phyloP scores from a whole-genome alignment of 352 stramenopile genomes.

The Pythium phragmitis region DNA sequence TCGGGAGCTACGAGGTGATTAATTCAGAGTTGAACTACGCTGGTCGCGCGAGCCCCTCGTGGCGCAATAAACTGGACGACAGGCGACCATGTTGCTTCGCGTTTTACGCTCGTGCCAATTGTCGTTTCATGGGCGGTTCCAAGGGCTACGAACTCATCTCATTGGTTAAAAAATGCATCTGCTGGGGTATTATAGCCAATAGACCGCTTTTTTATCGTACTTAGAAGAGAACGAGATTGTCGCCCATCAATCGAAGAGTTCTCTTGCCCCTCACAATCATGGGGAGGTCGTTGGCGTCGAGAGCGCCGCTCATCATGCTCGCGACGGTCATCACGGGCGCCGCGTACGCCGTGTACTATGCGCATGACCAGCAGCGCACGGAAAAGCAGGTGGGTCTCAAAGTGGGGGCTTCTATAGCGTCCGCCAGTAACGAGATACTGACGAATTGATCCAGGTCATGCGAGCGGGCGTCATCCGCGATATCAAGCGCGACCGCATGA shows the following conservation, averaged over 20 bases:
- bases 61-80: not conserved
- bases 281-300: conserved; percentile 32
- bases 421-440: not conserved
- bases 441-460: conserved; percentile 34
- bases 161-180: conserved; percentile 4
- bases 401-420: not conserved
- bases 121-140: conserved; percentile 4
- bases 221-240: not conserved
- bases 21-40: not conserved
- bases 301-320: conserved; percentile 53
- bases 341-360: conserved; percentile 69
- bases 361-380: conserved; percentile 69
- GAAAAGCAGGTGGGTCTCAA: conserved; percentile 60
- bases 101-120: not conserved
- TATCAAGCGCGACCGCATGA: conserved; percentile 71
- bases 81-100: not conserved
- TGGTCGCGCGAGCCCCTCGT: not conserved
- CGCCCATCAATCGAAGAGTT: conserved; percentile 1
- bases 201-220: not conserved
- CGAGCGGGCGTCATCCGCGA: conserved; percentile 77
- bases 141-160: conserved; percentile 3
- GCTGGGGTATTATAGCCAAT: not conserved
- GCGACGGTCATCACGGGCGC: conserved; percentile 39
- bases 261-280: conserved; percentile 5
- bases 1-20: not conserved